Conservation (phyloP, 2,329 filamentous ascomycete genomes). For the Diaporthe vexans region DNA sequence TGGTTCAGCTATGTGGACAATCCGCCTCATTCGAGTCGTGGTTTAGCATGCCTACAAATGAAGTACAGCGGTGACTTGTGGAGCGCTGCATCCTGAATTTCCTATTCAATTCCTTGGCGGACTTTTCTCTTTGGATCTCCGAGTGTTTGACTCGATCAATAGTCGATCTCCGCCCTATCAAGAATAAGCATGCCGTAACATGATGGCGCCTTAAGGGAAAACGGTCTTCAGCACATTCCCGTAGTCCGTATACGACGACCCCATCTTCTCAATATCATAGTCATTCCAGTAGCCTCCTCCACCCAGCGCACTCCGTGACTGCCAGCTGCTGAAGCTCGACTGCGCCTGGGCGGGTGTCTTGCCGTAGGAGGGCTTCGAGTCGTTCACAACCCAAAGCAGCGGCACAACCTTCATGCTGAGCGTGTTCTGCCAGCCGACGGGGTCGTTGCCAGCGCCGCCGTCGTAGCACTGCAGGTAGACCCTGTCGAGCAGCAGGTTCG, state of each 20-base stretch:
- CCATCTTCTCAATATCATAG: constrained; percentile 42
- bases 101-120: neutral
- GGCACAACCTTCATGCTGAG: constrained; percentile 59
- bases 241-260: constrained; percentile 11
- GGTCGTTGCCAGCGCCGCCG: constrained; percentile 58
- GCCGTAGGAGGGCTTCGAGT: constrained; percentile 59
- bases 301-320: constrained; percentile 48
- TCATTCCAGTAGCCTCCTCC: constrained; percentile 63
- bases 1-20: neutral
- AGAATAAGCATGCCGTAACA: neutral
- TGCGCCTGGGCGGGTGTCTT: constrained; percentile 54
- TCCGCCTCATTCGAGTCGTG: neutral
- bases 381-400: constrained; percentile 60
- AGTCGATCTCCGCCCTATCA: neutral
- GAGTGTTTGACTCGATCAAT: neutral
- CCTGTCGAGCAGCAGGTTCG: constrained; percentile 51
- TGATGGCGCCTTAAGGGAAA: neutral
- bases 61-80: neutral
- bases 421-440: constrained; percentile 53
- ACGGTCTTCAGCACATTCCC: constrained; percentile 15
- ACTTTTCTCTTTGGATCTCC: neutral
- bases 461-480: constrained; percentile 62
- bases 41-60: neutral
- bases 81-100: neutral
- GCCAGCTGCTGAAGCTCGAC: constrained; percentile 54